These are phyloP conservation scores for Kwoniella shandongensis DNA, from an alignment of 768 basidiomycete species.

Conservation along the genomic window DNA sequence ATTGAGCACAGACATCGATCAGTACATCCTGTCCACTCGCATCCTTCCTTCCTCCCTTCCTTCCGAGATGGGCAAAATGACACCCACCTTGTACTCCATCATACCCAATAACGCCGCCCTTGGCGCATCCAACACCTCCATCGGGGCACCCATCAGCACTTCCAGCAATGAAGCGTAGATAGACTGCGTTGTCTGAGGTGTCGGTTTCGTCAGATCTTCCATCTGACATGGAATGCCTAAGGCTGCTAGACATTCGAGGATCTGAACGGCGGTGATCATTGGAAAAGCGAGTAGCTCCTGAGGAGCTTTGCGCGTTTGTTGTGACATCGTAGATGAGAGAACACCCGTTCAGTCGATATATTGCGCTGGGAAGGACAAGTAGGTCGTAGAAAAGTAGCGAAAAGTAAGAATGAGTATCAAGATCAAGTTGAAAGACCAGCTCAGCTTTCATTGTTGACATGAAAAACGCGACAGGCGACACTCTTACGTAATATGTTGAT, in stretches of 20 bases:
- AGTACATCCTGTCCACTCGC: no score
- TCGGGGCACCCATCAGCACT: slow-evolving; percentile 37
- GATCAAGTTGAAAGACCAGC: background rate
- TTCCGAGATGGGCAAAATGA: no score
- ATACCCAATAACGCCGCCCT: slow-evolving; percentile 46
- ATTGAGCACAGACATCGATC: background rate
- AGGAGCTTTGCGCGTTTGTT: slow-evolving; percentile 18
- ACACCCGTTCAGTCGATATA: background rate
- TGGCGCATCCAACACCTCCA: slow-evolving; percentile 41
- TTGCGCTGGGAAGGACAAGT: background rate
- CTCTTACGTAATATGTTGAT: slow-evolving; percentile 11
- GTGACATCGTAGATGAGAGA: slow-evolving; percentile 10
- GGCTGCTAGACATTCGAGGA: slow-evolving; percentile 36
- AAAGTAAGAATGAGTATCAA: no score
- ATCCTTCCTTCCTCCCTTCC: no score
- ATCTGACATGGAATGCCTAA: slow-evolving; percentile 33
- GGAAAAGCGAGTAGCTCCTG: slow-evolving; percentile 30
- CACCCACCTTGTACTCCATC: slow-evolving; percentile 50
- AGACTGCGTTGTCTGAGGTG: slow-evolving; percentile 28
- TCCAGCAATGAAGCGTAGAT: slow-evolving; percentile 39
- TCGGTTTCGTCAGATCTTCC: slow-evolving; percentile 39
- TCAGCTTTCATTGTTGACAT: no score
- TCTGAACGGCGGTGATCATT: slow-evolving; percentile 27
- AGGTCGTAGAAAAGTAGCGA: no score
- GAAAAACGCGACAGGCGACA: slow-evolving; percentile 6